Percentiles rank a stretch among this genome's conserved stretches.
Conservation (phyloP, 176 grass and related monocot genomes). For the Cocos nucifera region DNA sequence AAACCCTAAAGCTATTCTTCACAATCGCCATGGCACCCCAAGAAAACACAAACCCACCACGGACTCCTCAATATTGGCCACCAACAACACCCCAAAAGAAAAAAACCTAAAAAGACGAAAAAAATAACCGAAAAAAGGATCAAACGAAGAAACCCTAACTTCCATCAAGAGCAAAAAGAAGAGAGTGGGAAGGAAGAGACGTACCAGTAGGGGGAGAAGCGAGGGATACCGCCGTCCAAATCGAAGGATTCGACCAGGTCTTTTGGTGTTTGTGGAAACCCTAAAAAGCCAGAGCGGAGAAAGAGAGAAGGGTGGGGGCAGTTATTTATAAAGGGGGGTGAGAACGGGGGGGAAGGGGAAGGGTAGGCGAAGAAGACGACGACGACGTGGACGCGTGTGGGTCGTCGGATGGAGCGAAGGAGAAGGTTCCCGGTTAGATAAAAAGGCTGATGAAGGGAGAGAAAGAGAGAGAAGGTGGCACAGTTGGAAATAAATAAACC, state of each 20-base stretch:
- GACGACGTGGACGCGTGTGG: slow-evolving; percentile 1
- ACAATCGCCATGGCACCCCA: slow-evolving; percentile 59
- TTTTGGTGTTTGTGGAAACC: too few species aligned
- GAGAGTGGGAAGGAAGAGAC: not conserved
- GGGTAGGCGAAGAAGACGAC: slow-evolving; percentile 8
- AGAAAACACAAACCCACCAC: too few species aligned
- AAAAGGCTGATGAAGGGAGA: not conserved
- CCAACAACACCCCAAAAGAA: not conserved
- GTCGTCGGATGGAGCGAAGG: not conserved
- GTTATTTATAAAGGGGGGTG: slow-evolving; percentile 4
- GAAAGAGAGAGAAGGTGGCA: not conserved
- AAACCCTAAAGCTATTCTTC: slow-evolving; percentile 37
- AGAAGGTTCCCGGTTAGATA: not conserved
- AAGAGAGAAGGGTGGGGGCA: not conserved
- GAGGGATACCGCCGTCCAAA: too few species aligned
- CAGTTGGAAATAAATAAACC: too few species aligned
- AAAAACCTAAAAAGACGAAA: not conserved
- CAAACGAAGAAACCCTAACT: slow-evolving; percentile 44
- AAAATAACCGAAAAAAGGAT: not conserved
- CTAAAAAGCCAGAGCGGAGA: not conserved
- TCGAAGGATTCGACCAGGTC: too few species aligned
- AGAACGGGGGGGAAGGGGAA: slow-evolving; percentile 4
- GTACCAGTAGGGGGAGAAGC: slow-evolving; percentile 2
- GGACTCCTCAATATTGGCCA: too few species aligned
- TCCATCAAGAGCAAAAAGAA: slow-evolving; percentile 7